A percentile compares a stretch with the other conserved stretches of the same genome.
Evolutionary conservation across 208 protist genomes (phyloP).

Genomic region (Tritrichomonas musculus): DNA sequence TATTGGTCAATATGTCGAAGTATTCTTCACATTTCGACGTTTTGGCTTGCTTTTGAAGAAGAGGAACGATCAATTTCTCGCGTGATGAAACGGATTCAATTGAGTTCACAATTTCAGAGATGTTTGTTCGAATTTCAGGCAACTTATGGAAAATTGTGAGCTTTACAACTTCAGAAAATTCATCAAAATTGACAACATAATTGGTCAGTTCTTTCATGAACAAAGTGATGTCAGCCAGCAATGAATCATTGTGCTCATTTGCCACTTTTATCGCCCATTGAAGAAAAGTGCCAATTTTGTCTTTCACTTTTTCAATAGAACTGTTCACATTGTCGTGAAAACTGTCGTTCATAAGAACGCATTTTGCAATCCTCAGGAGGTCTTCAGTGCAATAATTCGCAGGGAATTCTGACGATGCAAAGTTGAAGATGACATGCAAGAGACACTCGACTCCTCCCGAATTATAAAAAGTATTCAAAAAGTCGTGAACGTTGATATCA

Average conservation of each 20-base stretch:
- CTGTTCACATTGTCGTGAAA: not conserved
- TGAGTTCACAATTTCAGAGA: not conserved
- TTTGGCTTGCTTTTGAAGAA: not conserved
- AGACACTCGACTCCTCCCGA: not conserved
- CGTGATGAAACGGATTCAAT: too few relatives aligned
- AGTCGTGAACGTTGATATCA: too few relatives aligned
- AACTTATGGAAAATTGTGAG: not conserved
- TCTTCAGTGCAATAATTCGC: not conserved
- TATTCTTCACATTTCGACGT: not conserved
- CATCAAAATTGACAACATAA: not conserved
- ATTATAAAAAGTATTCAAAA: not conserved
- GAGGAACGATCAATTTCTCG: not conserved
- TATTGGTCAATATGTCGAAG: not conserved
- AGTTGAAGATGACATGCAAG: not conserved
- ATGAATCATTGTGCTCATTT: not conserved
- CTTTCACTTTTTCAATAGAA: not conserved
- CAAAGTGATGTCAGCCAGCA: not conserved
- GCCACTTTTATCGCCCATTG: not conserved
- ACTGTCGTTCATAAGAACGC: not conserved
- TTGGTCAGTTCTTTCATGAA: too few relatives aligned
- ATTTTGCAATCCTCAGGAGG: not conserved
- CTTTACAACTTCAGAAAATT: not conserved
- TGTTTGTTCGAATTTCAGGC: not conserved
- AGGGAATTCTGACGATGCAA: not conserved
- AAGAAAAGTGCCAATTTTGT: not conserved